Evolutionary conservation across 805 yeast genomes (phyloP).

Genomic region (Candida palmyrensis): DNA sequence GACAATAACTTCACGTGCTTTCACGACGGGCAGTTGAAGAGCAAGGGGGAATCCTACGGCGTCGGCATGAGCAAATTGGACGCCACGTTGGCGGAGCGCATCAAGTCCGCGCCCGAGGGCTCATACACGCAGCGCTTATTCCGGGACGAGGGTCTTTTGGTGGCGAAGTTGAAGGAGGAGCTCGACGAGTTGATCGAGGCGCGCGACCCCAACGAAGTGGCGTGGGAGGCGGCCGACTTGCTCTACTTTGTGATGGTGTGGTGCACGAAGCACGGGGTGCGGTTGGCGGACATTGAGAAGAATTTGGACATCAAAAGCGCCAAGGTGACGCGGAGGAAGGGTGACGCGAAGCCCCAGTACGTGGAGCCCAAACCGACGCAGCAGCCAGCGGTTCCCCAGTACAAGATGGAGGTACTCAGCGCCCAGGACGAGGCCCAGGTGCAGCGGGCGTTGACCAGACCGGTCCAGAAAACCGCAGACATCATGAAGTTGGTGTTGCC

Average conservation of each 20-base stretch:
- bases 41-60: constrained; percentile 41
- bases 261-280: constrained; percentile 68
- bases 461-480: constrained; percentile 90
- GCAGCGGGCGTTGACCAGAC: constrained; percentile 70
- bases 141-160: constrained; percentile 65
- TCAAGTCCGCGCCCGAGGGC: constrained; percentile 73
- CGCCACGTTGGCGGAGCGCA: constrained; percentile 57
- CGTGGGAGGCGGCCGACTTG: constrained; percentile 98
- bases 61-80: constrained; percentile 69
- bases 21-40: constrained; percentile 32
- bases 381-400: constrained; percentile 22
- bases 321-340: constrained; percentile 89
- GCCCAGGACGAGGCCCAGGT: constrained; percentile 40
- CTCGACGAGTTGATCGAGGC: constrained; percentile 87
- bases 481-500: constrained; percentile 92
- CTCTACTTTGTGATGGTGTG: constrained; percentile 50
- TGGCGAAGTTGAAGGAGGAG: constrained; percentile 91
- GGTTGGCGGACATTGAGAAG: constrained; percentile 73
- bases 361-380: constrained; percentile 23
- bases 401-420: constrained; percentile 47
- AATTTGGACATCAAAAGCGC: constrained; percentile 78
- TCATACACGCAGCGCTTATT: constrained; percentile 92
- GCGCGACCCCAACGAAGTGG: constrained; percentile 42
- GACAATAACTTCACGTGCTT: constrained; percentile 74
- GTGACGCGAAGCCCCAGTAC: constrained; percentile 90